Percentiles rank a stretch among this genome's conserved stretches.
These are phyloP conservation scores for Rhizophagus clarus DNA, from an alignment of 192 early-diverging fungal species.

Conservation along the genomic window DNA sequence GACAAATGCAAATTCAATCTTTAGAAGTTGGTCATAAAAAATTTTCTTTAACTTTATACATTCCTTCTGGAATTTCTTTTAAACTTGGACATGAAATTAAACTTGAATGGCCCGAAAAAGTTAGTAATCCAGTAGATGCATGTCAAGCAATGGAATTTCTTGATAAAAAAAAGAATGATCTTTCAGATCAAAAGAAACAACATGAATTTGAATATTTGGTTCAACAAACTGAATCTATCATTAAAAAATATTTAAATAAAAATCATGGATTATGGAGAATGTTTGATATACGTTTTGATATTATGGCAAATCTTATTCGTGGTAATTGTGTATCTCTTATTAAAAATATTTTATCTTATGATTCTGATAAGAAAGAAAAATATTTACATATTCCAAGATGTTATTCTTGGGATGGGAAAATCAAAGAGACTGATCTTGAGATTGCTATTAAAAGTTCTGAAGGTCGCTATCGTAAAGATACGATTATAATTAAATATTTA, in stretches of 20 bases:
- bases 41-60: background rate
- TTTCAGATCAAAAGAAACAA: background rate
- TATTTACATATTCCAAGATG: background rate
- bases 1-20: background rate
- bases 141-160: background rate
- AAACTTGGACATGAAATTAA: background rate
- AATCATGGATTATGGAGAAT: background rate
- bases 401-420: background rate
- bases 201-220: background rate
- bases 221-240: background rate
- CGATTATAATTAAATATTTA: background rate
- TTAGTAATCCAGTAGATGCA: background rate
- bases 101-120: background rate
- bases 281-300: background rate
- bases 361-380: background rate
- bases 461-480: background rate
- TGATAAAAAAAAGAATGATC: background rate
- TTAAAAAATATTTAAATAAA: background rate
- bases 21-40: background rate
- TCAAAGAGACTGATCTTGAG: background rate
- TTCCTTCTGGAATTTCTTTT: background rate
- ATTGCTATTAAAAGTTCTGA: background rate
- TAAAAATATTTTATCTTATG: background rate
- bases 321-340: background rate
- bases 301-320: background rate